Evolutionary conservation across 495 filamentous ascomycete genomes (phyloP).

Genomic region (Halenospora varia): DNA sequence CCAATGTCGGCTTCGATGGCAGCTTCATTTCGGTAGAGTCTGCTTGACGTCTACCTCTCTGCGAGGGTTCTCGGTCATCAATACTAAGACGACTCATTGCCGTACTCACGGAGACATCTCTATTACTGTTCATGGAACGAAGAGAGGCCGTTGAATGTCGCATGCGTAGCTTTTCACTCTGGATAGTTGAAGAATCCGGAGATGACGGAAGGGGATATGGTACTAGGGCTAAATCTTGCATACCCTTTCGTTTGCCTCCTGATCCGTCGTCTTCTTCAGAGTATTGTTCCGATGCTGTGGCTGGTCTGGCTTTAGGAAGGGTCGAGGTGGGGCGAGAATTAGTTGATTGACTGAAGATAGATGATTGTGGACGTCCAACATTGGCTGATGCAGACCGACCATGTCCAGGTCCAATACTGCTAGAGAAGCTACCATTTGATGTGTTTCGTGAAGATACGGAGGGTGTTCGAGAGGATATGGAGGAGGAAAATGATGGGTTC

Average conservation of each 20-base stretch:
- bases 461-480: slow-evolving; percentile 32
- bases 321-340: slow-evolving; percentile 19
- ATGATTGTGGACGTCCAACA: slow-evolving; percentile 35
- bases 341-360: slow-evolving; percentile 22
- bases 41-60: slow-evolving; percentile 8
- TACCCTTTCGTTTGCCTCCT: slow-evolving; percentile 64
- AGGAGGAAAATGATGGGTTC: slow-evolving; percentile 19
- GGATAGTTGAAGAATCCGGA: slow-evolving; percentile 12
- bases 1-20: not conserved
- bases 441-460: slow-evolving; percentile 47
- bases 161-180: slow-evolving; percentile 25
- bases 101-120: slow-evolving; percentile 31
- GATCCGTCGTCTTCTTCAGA: slow-evolving; percentile 35
- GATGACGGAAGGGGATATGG: slow-evolving; percentile 24
- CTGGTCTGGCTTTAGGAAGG: slow-evolving; percentile 47
- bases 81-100: slow-evolving; percentile 32
- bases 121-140: slow-evolving; percentile 14
- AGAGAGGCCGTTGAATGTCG: slow-evolving; percentile 26
- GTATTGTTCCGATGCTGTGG: slow-evolving; percentile 57
- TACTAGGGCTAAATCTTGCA: slow-evolving; percentile 28
- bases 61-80: slow-evolving; percentile 10
- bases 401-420: slow-evolving; percentile 48
- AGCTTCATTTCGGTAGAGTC: slow-evolving; percentile 8
- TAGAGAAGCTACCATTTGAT: slow-evolving; percentile 47
- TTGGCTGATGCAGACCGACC: slow-evolving; percentile 42